phyloP scores from a whole-genome alignment of 495 filamentous ascomycete genomes.

The Talaromyces wortmannii region DNA sequence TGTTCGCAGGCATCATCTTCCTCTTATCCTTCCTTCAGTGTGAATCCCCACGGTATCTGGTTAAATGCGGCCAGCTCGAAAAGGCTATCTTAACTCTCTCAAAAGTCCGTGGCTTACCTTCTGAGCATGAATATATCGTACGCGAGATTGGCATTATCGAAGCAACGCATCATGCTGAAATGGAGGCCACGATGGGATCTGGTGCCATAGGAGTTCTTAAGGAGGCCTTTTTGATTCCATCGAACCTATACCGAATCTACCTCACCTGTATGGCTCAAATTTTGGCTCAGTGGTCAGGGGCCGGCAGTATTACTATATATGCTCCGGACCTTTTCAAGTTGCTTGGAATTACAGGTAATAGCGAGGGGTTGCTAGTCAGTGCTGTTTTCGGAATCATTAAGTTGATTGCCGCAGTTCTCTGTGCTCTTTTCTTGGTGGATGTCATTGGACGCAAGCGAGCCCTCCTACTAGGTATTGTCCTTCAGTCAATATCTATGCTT shows the following conservation, averaged over 20 bases:
- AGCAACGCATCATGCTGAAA: constrained; percentile 39
- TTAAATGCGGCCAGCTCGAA: constrained; percentile 42
- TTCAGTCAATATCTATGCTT: constrained; percentile 49
- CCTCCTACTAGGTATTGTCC: constrained; percentile 45
- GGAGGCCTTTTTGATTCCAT: constrained; percentile 41
- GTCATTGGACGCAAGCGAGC: constrained; percentile 55
- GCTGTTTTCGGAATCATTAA: constrained; percentile 60
- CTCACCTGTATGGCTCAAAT: constrained; percentile 45
- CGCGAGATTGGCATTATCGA: constrained; percentile 44
- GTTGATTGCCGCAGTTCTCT: constrained; percentile 48
- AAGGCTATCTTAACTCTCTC: constrained; percentile 38
- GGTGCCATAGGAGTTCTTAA: constrained; percentile 37
- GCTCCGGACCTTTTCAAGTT: constrained; percentile 54
- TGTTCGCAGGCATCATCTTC: constrained; percentile 50
- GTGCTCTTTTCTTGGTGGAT: constrained; percentile 58
- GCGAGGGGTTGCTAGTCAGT: constrained; percentile 52
- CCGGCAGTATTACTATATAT: constrained; percentile 50
- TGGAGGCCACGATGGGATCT: constrained; percentile 33
- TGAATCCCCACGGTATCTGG: constrained; percentile 53
- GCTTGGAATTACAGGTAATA: constrained; percentile 49
- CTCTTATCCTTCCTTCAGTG: constrained; percentile 41
- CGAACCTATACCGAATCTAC: constrained; percentile 47
- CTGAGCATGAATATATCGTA: constrained; percentile 40
- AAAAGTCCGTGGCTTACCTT: constrained; percentile 39
- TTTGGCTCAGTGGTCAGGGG: constrained; percentile 56